phyloP scores from a whole-genome alignment of 1,284 basidiomycete species.

The Austroboletus rostrupii region DNA sequence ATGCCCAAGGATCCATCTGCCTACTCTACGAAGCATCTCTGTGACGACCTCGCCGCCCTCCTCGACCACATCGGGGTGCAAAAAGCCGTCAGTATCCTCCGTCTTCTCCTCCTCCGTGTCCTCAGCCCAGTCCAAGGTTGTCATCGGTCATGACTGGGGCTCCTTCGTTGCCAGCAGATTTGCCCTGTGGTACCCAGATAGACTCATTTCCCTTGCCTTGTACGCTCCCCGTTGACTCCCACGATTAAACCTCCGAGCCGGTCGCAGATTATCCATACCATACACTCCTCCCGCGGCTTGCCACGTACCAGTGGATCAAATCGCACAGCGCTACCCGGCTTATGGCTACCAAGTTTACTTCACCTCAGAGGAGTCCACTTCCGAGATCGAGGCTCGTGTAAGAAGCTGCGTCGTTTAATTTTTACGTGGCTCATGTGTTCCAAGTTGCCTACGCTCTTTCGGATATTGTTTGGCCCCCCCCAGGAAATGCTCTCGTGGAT shows the following conservation, averaged over 20 bases:
- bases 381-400: slow-evolving; percentile 53
- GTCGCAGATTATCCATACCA: slow-evolving; percentile 54
- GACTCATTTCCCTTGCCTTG: slow-evolving; percentile 55
- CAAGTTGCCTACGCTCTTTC: slow-evolving; percentile 24
- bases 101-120: not conserved
- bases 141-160: slow-evolving; percentile 77
- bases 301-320: slow-evolving; percentile 48
- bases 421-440: not conserved
- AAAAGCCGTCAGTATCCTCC: slow-evolving; percentile 44
- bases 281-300: slow-evolving; percentile 50
- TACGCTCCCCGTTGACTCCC: slow-evolving; percentile 30
- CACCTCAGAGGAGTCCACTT: slow-evolving; percentile 43
- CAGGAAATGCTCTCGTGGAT: not conserved
- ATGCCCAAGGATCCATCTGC: slow-evolving; percentile 52
- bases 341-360: slow-evolving; percentile 66
- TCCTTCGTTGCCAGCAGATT: slow-evolving; percentile 55
- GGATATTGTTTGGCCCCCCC: slow-evolving; percentile 3
- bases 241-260: not conserved
- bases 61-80: slow-evolving; percentile 51
- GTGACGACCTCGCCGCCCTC: slow-evolving; percentile 58
- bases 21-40: slow-evolving; percentile 58
- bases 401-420: slow-evolving; percentile 6
- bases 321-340: slow-evolving; percentile 49
- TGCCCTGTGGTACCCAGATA: slow-evolving; percentile 62
- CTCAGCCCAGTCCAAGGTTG: slow-evolving; percentile 39